These are phyloP conservation scores for Jaltomata sinuosa DNA, from an alignment of 257 asterid species.

Conservation along the genomic window DNA sequence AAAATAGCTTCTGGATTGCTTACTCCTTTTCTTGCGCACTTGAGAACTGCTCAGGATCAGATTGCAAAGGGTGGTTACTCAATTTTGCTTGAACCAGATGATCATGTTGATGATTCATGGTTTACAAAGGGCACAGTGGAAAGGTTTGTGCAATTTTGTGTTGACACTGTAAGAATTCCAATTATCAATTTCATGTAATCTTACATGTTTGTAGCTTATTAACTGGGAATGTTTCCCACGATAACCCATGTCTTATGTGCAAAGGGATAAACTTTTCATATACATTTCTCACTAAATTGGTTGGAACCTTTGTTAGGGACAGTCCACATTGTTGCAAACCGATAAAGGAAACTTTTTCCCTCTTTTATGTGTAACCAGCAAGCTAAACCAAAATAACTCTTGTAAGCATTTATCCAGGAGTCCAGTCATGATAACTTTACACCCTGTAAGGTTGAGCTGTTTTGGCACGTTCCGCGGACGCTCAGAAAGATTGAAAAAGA, in stretches of 20 bases:
- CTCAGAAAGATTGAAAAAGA: background rate
- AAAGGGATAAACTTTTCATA: background rate
- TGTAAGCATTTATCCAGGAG: background rate
- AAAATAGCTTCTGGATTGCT: constrained; percentile 91
- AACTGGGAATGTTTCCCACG: background rate
- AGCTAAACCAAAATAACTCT: background rate
- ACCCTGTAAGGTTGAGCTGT: background rate
- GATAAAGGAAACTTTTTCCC: background rate
- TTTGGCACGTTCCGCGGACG: background rate
- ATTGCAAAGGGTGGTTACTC: constrained; percentile 89
- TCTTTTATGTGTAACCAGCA: background rate
- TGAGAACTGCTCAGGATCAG: constrained; percentile 86
- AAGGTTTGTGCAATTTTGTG: constrained; percentile 46
- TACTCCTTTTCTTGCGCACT: constrained; percentile 85
- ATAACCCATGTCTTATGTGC: background rate
- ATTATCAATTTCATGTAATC: background rate
- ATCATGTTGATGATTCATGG: constrained; percentile 55
- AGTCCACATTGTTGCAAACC: background rate
- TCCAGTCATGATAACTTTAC: background rate
- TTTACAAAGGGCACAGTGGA: constrained; percentile 91
- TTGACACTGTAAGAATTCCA: background rate
- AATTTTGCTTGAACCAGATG: constrained; percentile 61
- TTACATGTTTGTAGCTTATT: background rate
- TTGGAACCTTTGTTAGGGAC: background rate
- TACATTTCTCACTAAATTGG: background rate